Percentiles rank a stretch among this genome's conserved stretches.
Evolutionary conservation across 495 filamentous ascomycete genomes (phyloP).

Genomic region (Talaromyces thailandensis): DNA sequence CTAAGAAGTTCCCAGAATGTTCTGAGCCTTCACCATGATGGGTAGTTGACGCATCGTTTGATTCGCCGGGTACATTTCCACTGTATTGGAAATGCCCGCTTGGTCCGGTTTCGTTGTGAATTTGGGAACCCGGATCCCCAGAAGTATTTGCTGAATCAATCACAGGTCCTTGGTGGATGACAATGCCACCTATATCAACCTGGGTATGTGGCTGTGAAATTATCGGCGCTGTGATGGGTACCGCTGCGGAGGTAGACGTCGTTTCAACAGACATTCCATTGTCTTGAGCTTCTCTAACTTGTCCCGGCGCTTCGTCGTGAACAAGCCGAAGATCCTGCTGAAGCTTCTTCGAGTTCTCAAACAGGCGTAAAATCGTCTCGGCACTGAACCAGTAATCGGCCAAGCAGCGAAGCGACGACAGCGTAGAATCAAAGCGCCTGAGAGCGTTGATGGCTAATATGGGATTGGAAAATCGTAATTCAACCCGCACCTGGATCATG

Average conservation of each 20-base stretch:
- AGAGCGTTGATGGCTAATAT: conserved; percentile 40
- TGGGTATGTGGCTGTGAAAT: conserved; percentile 14
- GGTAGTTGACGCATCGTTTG: background rate
- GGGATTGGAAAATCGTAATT: conserved; percentile 41
- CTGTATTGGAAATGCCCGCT: background rate
- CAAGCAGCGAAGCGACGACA: conserved; percentile 34
- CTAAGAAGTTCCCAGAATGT: conserved; percentile 28
- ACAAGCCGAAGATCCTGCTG: conserved; percentile 35
- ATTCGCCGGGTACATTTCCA: background rate
- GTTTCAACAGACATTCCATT: background rate
- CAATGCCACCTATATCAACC: background rate
- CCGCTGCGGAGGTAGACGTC: background rate
- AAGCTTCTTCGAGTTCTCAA: conserved; percentile 37
- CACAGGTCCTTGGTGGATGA: background rate
- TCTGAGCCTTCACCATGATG: conserved; percentile 20
- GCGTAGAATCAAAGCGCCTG: conserved; percentile 37
- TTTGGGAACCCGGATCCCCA: background rate
- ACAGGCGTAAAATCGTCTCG: conserved; percentile 35
- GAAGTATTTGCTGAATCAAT: background rate
- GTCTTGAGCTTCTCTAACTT: conserved; percentile 16
- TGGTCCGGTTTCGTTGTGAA: background rate
- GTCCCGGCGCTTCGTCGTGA: conserved; percentile 27
- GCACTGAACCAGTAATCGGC: conserved; percentile 39
- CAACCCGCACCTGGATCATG: conserved; percentile 42
- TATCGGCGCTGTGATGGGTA: background rate